Conservation (phyloP, 164 flowering plant species). For the Nymphaea thermarum region DNA sequence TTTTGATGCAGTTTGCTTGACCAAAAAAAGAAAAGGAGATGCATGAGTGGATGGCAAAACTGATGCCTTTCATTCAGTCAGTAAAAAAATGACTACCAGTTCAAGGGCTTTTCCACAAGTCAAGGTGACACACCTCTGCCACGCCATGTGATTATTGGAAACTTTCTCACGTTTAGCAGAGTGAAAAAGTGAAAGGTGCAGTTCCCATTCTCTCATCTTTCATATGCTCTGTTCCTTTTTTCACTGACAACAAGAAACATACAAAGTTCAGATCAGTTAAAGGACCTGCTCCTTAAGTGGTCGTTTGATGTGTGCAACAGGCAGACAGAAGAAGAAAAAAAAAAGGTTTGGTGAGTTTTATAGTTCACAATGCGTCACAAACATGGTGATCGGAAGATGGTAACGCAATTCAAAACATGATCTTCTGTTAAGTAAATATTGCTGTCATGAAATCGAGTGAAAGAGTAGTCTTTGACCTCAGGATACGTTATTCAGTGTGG, state of each 20-base stretch:
- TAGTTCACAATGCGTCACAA: too few relatives aligned
- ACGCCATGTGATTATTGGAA: not conserved
- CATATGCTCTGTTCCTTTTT: not conserved
- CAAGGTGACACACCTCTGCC: too few relatives aligned
- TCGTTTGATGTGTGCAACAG: too few relatives aligned
- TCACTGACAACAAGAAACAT: not conserved
- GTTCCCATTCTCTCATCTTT: not conserved
- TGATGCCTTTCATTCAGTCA: not conserved
- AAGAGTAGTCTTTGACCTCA: too few relatives aligned
- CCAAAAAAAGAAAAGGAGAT: not conserved
- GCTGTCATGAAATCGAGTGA: too few relatives aligned
- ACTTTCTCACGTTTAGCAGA: not conserved
- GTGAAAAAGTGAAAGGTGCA: not conserved
- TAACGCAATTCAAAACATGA: too few relatives aligned
- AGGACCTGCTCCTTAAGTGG: conserved; percentile 3
- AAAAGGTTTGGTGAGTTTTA: too few relatives aligned
- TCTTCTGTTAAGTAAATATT: too few relatives aligned
- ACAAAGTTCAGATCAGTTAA: conserved; percentile 5
- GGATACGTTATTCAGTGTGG: too few relatives aligned
- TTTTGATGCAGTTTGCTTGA: not conserved
- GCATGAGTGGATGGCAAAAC: not conserved
- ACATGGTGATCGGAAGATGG: too few relatives aligned
- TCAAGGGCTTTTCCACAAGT: not conserved
- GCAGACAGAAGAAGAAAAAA: too few relatives aligned
- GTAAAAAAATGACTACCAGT: not conserved